These are phyloP conservation scores for Pythium volutum DNA, from an alignment of 352 stramenopile genomes.

Conservation along the genomic window DNA sequence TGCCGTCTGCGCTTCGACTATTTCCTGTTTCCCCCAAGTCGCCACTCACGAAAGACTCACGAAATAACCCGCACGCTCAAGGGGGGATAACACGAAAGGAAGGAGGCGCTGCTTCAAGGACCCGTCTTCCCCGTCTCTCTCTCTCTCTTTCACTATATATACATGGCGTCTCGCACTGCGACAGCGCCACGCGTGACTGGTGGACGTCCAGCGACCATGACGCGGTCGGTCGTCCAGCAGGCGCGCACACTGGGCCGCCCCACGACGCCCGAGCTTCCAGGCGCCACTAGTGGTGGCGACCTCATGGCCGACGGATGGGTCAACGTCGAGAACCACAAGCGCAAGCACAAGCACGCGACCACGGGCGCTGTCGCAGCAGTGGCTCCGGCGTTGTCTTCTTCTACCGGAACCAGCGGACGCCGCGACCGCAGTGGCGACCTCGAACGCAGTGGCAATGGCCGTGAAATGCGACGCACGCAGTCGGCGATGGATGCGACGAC, in stretches of 20 bases:
- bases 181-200: constrained; percentile 14
- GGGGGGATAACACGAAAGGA: not conserved
- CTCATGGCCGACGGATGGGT: constrained; percentile 18
- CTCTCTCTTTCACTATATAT: not conserved
- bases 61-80: not conserved
- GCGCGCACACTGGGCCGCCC: constrained; percentile 13
- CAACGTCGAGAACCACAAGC: constrained; percentile 22
- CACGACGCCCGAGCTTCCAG: not conserved
- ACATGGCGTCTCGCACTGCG: constrained; percentile 8
- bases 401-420: not conserved
- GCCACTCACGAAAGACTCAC: constrained; percentile 5
- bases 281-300: not conserved
- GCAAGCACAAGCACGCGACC: constrained; percentile 7
- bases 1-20: not conserved
- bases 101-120: not conserved
- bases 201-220: constrained; percentile 25
- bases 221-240: constrained; percentile 22
- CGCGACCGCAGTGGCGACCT: not conserved
- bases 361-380: too few species aligned
- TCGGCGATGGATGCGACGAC: constrained; percentile 8
- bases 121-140: not conserved
- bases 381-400: not conserved
- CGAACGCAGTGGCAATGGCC: not conserved
- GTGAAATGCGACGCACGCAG: constrained; percentile 20
- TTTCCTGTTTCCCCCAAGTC: not conserved